These are phyloP conservation scores for Amborella trichopoda DNA, from an alignment of 164 flowering plant species.

Conservation along the genomic window DNA sequence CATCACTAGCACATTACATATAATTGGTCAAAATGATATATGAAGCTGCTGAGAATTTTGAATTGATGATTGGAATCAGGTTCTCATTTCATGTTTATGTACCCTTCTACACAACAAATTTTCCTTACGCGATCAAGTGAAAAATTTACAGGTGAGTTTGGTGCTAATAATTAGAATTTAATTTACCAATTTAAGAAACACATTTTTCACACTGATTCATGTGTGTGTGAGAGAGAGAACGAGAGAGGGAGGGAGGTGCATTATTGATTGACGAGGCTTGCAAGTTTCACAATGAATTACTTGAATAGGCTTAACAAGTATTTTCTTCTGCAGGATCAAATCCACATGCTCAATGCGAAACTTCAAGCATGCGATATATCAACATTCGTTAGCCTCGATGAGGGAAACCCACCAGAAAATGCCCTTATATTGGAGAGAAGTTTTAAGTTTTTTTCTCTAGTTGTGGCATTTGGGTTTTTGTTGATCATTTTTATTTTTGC, in stretches of 20 bases:
- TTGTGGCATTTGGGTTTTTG: slow-evolving; percentile 29
- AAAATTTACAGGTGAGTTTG: slow-evolving; percentile 36
- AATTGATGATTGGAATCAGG: background rate
- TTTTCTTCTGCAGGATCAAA: slow-evolving; percentile 22
- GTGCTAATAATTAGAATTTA: background rate
- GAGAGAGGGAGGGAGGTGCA: background rate
- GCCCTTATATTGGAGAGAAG: slow-evolving; percentile 19
- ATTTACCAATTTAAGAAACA: background rate
- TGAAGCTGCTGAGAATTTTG: background rate
- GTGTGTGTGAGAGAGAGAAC: background rate
- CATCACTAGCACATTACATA: too few species aligned
- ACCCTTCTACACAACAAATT: slow-evolving; percentile 39
- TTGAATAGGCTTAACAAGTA: background rate
- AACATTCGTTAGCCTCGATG: slow-evolving; percentile 13
- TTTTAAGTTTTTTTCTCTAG: slow-evolving; percentile 38
- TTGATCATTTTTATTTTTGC: slow-evolving; percentile 31
- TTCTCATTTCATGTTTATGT: background rate
- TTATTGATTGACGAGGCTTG: background rate
- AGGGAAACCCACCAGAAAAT: slow-evolving; percentile 10
- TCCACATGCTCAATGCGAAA: slow-evolving; percentile 28
- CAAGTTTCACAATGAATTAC: slow-evolving; percentile 2
- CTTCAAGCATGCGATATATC: slow-evolving; percentile 23
- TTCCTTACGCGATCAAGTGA: slow-evolving; percentile 33
- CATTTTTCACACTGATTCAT: background rate
- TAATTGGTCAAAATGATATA: background rate